These are phyloP conservation scores for Hanseniaspora vineae DNA, from an alignment of 805 yeast genomes.

Conservation along the genomic window DNA sequence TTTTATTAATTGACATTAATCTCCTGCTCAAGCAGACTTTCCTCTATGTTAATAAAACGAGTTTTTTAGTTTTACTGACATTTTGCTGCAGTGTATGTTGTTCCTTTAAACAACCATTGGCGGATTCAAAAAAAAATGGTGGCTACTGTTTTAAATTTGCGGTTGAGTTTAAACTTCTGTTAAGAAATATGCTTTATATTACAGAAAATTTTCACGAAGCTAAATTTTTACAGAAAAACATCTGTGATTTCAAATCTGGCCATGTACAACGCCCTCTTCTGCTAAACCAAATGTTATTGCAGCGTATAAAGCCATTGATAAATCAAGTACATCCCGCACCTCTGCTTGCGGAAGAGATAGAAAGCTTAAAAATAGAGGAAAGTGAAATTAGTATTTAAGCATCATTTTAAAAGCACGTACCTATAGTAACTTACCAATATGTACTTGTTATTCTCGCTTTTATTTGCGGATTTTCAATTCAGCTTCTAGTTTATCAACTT, in stretches of 20 bases:
- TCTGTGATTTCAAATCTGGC: neutral
- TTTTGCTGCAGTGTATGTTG: neutral
- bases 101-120: neutral
- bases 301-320: no score
- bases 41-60: neutral
- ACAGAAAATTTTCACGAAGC: neutral
- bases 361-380: neutral
- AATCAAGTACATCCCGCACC: no score
- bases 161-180: neutral
- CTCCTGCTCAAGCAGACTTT: neutral
- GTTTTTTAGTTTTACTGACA: neutral
- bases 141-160: neutral
- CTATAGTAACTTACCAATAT: no score
- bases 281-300: neutral
- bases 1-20: neutral
- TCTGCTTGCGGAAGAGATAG: neutral
- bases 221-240: neutral
- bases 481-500: constrained; percentile 74
- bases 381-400: neutral
- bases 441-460: neutral
- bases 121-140: neutral
- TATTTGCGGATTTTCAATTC: constrained; percentile 38
- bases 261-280: neutral
- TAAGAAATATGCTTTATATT: neutral
- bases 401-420: no score